Evolutionary conservation across 2,329 filamentous ascomycete genomes (phyloP), one percentile per base, ranked within the genome.

Genomic region (Phoma sp.): DNA sequence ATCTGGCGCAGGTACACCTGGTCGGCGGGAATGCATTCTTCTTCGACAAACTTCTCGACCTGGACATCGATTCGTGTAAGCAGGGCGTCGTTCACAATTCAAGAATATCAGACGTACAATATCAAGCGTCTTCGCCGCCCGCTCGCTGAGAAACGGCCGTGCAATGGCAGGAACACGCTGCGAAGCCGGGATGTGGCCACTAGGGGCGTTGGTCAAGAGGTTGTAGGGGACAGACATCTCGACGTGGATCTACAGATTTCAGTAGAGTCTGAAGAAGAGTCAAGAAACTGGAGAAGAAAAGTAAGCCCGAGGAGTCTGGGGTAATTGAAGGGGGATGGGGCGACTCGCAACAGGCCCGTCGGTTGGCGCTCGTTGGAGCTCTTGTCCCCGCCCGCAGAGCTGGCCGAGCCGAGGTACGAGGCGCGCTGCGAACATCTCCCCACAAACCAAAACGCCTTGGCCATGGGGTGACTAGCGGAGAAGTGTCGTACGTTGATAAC

Each of bases 11-110:
- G 80, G 75, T 90, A 89, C 62, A 97, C 84, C 53, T 88, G 81
- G 72, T 98, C 94, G 74, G 91, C 90, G 57, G 81, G 81, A 52
- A 83, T 81, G 64, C 80, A 99, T 82, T 96, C 93, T 78, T 96
- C 93, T 74, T 98, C 91, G 67, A 99, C 95, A 70, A 99, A 99
- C 77, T 92, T 92, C 81, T 94, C 91, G 65, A 99, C 91, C 84
- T 52, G 12, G 15, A 9, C 8, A 6, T 32, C 6, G 38, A 24
- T 24, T 24, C 22, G 22, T 9, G 31, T 38, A 17, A 57, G 49
- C 12, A 24, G 31, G 12, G 25, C n/a, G 10, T 19, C 19, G n/a
- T 21, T 1, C 6, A 12, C 24, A n/a, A 37, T 2, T n/a, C 21
- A 8, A 37, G 17, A n/a, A 33, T 24, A 12, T 1, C 3, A 5